Conservation (phyloP, 1,284 basidiomycete species). For the Serendipita sp. region DNA sequence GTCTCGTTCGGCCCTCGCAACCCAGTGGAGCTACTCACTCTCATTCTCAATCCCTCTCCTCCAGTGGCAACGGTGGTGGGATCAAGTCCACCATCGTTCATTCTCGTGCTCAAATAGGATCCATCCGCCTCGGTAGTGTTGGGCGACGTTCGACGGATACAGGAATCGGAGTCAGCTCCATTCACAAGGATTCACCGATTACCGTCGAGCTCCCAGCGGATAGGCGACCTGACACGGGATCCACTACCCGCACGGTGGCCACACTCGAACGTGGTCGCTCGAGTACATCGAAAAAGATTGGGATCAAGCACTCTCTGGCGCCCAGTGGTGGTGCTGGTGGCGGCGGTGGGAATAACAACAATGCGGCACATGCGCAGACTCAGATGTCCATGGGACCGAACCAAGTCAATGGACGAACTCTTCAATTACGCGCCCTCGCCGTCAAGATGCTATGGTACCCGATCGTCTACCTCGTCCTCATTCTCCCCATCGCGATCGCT, state of each 20-base stretch:
- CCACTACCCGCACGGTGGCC: background rate
- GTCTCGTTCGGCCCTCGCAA: background rate
- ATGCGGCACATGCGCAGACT: background rate
- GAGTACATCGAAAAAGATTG: background rate
- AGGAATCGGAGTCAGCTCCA: background rate
- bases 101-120: background rate
- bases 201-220: background rate
- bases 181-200: background rate
- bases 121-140: constrained; percentile 4
- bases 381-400: background rate
- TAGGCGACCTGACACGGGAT: background rate
- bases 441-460: constrained; percentile 9
- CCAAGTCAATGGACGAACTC: background rate
- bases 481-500: constrained; percentile 8
- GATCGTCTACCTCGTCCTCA: constrained; percentile 10
- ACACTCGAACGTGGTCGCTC: background rate
- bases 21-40: background rate
- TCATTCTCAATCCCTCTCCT: background rate
- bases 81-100: background rate
- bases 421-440: background rate
- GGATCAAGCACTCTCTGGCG: background rate
- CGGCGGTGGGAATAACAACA: background rate
- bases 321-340: background rate
- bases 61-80: background rate
- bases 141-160: background rate